Evolutionary conservation across 2,329 filamentous ascomycete genomes (phyloP), one percentile per base, ranked within the genome.

Genomic region (Fusarium nelsonii): DNA sequence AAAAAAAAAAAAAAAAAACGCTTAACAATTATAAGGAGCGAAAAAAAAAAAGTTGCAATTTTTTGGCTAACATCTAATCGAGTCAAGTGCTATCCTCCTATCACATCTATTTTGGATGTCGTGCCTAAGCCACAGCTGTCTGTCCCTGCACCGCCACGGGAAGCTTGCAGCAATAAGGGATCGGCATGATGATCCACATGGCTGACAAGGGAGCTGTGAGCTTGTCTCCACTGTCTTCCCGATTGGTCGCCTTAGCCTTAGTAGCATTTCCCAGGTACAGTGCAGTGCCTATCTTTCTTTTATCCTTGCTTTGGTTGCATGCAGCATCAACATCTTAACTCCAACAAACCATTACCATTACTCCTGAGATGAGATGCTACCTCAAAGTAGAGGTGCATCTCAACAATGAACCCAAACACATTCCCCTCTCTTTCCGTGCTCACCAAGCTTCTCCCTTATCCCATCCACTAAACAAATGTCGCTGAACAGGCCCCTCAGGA

Each of bases 161-260:
- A 1, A 34, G 8, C 28, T 33, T 23, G 14, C 33, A 36, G n/a
- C 28, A 41, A 36, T 15, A 8, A 32, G 39, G n/a, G 67, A 70
- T 68, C 63, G 44, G 63, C 63, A 63, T 26, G 23, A n/a, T n/a
- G 18, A 34, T 30, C 67, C 67, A 70, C 67, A 63, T 70, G 67
- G 58, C 63, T 72, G 61, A 53, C 28, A 61, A 46, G 58, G 63
- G 50, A 40, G 65, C 61, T 62, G 40, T 49, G 23, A 43, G 43
- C 37, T 36, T 50, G 32, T 51, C 56, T 50, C 68, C 60, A 58
- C 58, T 57, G 37, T 56, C 53, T 53, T 70, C 60, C 71, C 71
- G 72, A 74, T 74, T 74, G 70, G 72, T 39, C 62, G 58, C 57
- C 58, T 26, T 49, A 54, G 23, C 49, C 30, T 30, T 23, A 23